A percentile compares a stretch with the other conserved stretches of the same genome.
phyloP scores from a whole-genome alignment of 108 stramenopile genomes.

The Hondaea fermentalgiana region DNA sequence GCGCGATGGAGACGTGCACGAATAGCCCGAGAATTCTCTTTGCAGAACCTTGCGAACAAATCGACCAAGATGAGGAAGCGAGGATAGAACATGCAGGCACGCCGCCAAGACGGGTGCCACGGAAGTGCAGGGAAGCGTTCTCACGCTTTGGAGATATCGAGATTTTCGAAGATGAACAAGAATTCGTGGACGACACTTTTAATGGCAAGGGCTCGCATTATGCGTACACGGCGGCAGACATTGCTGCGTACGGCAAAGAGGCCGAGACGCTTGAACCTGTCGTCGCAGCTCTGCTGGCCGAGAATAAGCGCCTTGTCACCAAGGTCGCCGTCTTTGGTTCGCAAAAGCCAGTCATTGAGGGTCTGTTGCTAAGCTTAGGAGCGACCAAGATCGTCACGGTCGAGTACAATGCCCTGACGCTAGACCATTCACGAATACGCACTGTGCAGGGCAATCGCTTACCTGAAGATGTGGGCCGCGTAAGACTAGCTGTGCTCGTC shows the following conservation, averaged over 20 bases:
- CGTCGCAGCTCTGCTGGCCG: not conserved
- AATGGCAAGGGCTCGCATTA: not conserved
- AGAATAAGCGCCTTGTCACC: not conserved
- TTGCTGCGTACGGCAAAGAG: not conserved
- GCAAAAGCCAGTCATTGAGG: slow-evolving; percentile 15
- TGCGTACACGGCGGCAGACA: not conserved
- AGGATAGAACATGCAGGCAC: too few relatives aligned
- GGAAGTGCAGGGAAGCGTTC: not conserved
- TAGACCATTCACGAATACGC: not conserved
- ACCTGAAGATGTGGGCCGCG: not conserved
- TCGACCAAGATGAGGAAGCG: too few relatives aligned
- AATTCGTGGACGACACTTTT: not conserved
- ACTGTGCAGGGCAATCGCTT: not conserved
- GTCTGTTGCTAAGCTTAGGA: slow-evolving; percentile 9
- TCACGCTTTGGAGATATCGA: not conserved
- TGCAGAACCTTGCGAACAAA: too few relatives aligned
- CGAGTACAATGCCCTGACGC: slow-evolving; percentile 33
- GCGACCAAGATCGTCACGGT: slow-evolving; percentile 15
- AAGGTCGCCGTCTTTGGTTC: slow-evolving; percentile 29
- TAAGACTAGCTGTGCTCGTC: not conserved
- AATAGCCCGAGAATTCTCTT: too few relatives aligned
- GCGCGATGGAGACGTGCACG: too few relatives aligned
- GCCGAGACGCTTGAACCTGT: not conserved
- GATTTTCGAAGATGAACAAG: not conserved
- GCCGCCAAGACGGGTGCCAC: too few relatives aligned